Evolutionary conservation across 805 yeast genomes (phyloP), one percentile per base, ranked within the genome.

Genomic region (Kregervanrija pseudodelftensis): DNA sequence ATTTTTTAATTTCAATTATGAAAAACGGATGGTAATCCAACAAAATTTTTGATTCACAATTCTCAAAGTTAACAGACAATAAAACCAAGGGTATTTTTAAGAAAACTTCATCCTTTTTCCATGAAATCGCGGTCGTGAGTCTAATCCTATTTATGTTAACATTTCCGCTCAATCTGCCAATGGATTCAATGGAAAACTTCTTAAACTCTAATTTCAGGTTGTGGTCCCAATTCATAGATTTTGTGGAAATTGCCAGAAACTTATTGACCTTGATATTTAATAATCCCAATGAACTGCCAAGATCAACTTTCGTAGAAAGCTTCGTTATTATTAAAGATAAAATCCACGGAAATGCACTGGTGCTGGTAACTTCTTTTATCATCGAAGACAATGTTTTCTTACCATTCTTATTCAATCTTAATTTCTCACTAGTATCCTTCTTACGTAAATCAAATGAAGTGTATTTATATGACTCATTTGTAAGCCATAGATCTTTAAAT

Each of bases 21-120:
- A 86, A 74, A 60, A 93, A 89, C 13, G 86, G 77, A 58, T 91
- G 96, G 59, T 80, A 88, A 59, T 93, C 98, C 54, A 91, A 79
- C 0, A 89, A 80, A 4, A 81, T 65, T 55, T 83, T 84, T 2
- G 76, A 54, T 28, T 80, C 78, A 15, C 86, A 53, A 4, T 70
- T 65, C 2, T 68, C 78, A 31, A 88, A 58, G 0, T 82, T 80
- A 4, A 78, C 67, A 0, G 82, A 70, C 2, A 84, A 58, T 16
- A 80, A 71, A 3, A 91, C 81, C 46, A 85, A 60, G 0, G 98
- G 97, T 9, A 82, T 66, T 5, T 69, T 76, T 30, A 72, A 62
- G 5, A 66, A 57, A 4, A 66, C 64, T 8, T 40, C 47, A 13
- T 72, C 71, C 11, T 68, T 57, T 28, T 77, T 76, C 95, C 96